phyloP scores from a whole-genome alignment of 345 rosid species.

The Rhodomyrtus tomentosa region DNA sequence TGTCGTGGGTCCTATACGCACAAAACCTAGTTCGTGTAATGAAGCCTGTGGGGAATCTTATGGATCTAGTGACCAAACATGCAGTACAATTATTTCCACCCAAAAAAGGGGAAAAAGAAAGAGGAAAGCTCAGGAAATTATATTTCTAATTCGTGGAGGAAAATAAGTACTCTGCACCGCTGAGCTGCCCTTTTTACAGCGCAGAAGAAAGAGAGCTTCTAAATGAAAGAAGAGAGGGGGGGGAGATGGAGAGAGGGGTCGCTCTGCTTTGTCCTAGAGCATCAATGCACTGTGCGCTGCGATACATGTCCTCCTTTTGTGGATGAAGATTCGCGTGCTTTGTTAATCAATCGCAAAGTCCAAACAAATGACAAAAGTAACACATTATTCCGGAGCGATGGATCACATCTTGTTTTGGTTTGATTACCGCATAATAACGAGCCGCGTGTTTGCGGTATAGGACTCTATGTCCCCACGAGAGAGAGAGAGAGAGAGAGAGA shows the following conservation, averaged over 20 bases:
- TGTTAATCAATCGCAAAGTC: background rate
- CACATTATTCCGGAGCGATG: background rate
- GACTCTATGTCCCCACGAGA: background rate
- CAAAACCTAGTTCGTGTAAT: background rate
- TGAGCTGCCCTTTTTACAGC: background rate
- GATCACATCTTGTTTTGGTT: background rate
- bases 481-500: background rate
- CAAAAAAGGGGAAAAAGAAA: background rate
- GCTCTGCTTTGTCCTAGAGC: background rate
- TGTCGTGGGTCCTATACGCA: background rate
- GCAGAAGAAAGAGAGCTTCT: background rate
- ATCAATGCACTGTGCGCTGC: background rate
- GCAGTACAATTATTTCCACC: background rate
- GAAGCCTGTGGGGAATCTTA: background rate
- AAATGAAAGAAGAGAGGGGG: background rate
- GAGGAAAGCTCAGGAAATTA: background rate
- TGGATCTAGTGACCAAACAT: background rate
- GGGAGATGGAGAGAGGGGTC: background rate
- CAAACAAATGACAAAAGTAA: background rate
- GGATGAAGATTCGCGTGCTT: background rate
- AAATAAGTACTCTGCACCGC: background rate
- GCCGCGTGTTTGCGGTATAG: background rate
- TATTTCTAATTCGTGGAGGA: background rate
- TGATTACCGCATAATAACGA: background rate
- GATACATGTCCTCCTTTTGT: background rate